Conservation (phyloP, 495 filamentous ascomycete genomes). For the Tetracladium setigerum region DNA sequence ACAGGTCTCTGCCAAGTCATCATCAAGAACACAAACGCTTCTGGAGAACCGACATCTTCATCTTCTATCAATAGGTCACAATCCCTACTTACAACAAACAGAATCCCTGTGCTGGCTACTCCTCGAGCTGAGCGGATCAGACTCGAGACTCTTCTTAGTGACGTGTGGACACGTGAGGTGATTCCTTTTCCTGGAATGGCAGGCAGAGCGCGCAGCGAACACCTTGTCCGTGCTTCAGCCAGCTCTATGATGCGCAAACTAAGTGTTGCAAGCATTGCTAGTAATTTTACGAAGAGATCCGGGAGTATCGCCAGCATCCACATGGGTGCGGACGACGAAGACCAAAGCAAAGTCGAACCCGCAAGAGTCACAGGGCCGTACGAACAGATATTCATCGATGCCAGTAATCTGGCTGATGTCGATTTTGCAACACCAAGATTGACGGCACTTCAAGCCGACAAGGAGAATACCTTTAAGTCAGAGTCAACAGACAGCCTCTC, state of each 20-base stretch:
- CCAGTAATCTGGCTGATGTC: neutral
- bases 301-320: conserved; percentile 37
- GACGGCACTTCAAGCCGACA: conserved; percentile 18
- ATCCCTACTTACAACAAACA: conserved; percentile 58
- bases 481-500: conserved; percentile 8
- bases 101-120: conserved; percentile 57
- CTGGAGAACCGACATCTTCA: conserved; percentile 43
- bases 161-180: conserved; percentile 79
- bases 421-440: conserved; percentile 11
- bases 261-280: conserved; percentile 63
- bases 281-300: conserved; percentile 56
- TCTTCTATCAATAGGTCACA: conserved; percentile 59
- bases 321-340: conserved; percentile 11
- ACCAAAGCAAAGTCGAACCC: conserved; percentile 1
- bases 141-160: conserved; percentile 63
- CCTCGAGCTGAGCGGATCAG: conserved; percentile 68
- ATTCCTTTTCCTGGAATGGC: conserved; percentile 85
- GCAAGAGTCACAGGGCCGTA: neutral
- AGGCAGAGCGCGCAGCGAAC: conserved; percentile 51
- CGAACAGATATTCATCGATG: neutral
- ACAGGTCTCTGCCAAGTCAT: conserved; percentile 64
- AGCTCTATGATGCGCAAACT: conserved; percentile 79
- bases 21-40: conserved; percentile 79
- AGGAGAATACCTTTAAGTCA: conserved; percentile 6
- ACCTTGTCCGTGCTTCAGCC: conserved; percentile 58